Base-by-base conservation (phyloP, 345 rosid genomes). In the Combretum micranthum region DNA sequence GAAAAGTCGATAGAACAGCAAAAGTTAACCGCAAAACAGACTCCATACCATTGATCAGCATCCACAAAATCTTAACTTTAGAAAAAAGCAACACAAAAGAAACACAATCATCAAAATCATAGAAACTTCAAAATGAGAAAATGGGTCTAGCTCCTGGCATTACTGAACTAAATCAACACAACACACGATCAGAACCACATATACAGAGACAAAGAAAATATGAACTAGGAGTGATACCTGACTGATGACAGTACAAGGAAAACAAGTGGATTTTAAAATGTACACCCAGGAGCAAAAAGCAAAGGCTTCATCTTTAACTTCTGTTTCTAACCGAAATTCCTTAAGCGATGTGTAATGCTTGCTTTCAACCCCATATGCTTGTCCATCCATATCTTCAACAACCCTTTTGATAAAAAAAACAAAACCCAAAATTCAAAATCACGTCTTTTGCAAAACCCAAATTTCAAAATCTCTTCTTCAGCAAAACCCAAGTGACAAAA, bases 251-350 rank as follows among this genome's bases (percentile, higher is more conserved):
- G 83, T 64, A 13, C 74, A 64, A 32, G 86, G 87, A 69, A 72
- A 80, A 15, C 77, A 47, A 18, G 80, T 51, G 69, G 79, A 67
- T 65, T 75, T 65, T 61, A 81, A 66, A 61, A 88, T 81, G 68
- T 76, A 88, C 73, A 79, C 69, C 96, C 90, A 88, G 61, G 77
- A 85, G 64, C 82, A 81, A 45, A 88, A 71, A 55, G 58, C 69
- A 66, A 83, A 77, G 59, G 73, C 55, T 58, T 63, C 71, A 47
- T 64, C 78, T 37, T 67, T 69, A 49, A 65, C 73, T 59, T 76
- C 81, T 47, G 77, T 60, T 60, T 75, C 77, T 49, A 73, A 61
- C 43, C 65, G 65, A 20, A 80, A 75, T 71, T 77, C 75, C 70
- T 80, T 76, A 13, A 86, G 74, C 57, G 73, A 61, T 59, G 59